Base-by-base conservation (phyloP, 805 yeast genomes). In the Candida tallmaniae region DNA sequence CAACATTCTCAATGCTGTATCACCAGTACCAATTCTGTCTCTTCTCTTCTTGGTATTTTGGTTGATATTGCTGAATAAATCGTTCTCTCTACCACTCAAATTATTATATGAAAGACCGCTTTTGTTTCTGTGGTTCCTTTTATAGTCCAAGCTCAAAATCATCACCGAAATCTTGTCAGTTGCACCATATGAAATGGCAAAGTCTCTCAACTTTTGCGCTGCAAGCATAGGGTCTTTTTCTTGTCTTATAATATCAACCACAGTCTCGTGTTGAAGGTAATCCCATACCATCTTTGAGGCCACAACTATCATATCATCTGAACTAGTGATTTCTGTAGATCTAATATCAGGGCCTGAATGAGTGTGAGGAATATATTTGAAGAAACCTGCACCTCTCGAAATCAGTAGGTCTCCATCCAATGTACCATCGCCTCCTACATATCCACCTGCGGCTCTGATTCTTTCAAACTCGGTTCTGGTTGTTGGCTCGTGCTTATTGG, bases 131-230 rank as follows among this genome's bases (percentile, higher is more conserved):
- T 49, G 45, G 23, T 50, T 48, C 36, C 63, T 65, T 42, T 70
- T 69, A 41, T 78, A 78, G 35, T 78, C 78, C 30, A 81, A 65
- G 1, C 89, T 78, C 14, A 90, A 56, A 10, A 93, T 95, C 56
- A 86, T 76, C 4, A 87, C 93, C 11, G 89, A 76, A 9, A 83
- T 70, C 47, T 85, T 85, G 29, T 83, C 88, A 2, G 73, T 62
- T 26, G 90, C 82, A 15, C 97, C 97, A 56, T 88, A 93, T 1
- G 96, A 81, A 40, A 90, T 76, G 1, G 97, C 97, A 64, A 83
- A 87, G 58, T 93, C 98, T 51, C 97, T 76, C 46, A 93, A 67
- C 51, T 84, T 87, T 47, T 87, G 94, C 0, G 98, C 97, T 1
- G 97, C 97, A 17, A 78, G 56, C 78, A 86, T 81, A 2, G 97